Conservation (phyloP, 345 rosid species). For the Eucalyptus regnans region DNA sequence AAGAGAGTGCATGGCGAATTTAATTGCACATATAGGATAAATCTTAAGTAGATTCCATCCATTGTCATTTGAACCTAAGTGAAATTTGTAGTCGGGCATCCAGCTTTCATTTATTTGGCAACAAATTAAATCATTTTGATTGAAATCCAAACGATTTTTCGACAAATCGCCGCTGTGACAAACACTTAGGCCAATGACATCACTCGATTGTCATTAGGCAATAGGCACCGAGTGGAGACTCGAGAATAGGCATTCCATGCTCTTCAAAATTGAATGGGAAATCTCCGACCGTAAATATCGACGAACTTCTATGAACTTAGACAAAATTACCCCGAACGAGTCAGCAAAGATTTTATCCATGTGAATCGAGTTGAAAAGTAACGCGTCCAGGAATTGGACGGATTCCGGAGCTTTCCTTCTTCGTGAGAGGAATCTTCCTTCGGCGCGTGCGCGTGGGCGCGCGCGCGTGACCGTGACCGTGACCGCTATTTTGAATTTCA, state of each 20-base stretch:
- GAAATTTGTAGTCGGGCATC: background rate
- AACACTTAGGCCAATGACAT: background rate
- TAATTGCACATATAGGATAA: background rate
- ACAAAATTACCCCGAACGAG: background rate
- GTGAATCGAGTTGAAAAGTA: background rate
- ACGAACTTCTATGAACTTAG: background rate
- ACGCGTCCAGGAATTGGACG: background rate
- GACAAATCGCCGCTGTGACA: background rate
- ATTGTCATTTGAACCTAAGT: background rate
- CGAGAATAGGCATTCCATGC: background rate
- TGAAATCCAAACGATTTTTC: background rate
- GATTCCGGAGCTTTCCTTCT: background rate
- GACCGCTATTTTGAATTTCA: conserved; percentile 10
- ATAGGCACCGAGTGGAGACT: background rate
- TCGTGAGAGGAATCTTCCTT: background rate
- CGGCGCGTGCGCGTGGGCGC: background rate
- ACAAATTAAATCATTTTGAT: background rate
- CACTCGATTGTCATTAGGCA: background rate
- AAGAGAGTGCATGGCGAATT: accelerated
- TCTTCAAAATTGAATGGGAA: background rate
- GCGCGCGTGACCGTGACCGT: background rate
- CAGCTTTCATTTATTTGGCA: background rate
- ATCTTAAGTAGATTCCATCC: background rate
- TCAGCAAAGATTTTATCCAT: background rate
- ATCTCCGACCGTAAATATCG: background rate